Percentiles rank a stretch among this genome's conserved stretches.
Evolutionary conservation across 2,329 filamentous ascomycete genomes (phyloP).

Genomic region (Neofusicoccum parvum): DNA sequence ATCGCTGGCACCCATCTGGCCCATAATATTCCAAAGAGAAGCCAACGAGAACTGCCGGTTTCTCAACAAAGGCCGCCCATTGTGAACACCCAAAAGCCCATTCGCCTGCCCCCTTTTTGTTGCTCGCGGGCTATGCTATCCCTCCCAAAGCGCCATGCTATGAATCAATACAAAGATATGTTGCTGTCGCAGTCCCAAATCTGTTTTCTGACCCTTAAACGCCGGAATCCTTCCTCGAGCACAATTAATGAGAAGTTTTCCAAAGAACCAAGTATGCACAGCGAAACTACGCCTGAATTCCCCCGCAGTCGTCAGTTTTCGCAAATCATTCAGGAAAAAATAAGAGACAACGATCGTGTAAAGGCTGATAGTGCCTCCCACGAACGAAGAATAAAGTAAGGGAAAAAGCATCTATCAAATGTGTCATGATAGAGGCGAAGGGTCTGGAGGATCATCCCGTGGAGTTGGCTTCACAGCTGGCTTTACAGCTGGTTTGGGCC

Average conservation of each 20-base stretch:
- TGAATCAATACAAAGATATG: not conserved
- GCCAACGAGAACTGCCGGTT: too few relatives aligned
- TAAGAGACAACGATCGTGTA: not conserved
- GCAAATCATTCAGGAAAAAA: not conserved
- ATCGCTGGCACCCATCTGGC: not conserved
- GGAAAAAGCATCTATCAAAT: not conserved
- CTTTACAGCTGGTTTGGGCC: not conserved
- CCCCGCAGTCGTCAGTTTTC: not conserved
- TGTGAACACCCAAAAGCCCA: not conserved
- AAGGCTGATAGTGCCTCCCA: too few relatives aligned
- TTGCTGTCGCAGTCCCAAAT: not conserved
- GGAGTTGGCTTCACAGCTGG: not conserved
- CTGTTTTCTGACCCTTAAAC: not conserved
- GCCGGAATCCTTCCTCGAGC: not conserved
- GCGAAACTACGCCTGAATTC: not conserved
- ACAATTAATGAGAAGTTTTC: not conserved
- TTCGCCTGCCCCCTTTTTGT: not conserved
- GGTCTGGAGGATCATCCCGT: not conserved
- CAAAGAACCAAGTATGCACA: not conserved
- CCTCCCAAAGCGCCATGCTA: slow-evolving; percentile 8
- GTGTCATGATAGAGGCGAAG: slow-evolving; percentile 1
- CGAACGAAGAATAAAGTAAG: not conserved
- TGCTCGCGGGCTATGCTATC: not conserved
- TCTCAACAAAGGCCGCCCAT: not conserved
- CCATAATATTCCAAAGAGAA: too few relatives aligned